Conservation (phyloP, 2,329 filamentous ascomycete species). For the Fonsecaea multimorphosa region DNA sequence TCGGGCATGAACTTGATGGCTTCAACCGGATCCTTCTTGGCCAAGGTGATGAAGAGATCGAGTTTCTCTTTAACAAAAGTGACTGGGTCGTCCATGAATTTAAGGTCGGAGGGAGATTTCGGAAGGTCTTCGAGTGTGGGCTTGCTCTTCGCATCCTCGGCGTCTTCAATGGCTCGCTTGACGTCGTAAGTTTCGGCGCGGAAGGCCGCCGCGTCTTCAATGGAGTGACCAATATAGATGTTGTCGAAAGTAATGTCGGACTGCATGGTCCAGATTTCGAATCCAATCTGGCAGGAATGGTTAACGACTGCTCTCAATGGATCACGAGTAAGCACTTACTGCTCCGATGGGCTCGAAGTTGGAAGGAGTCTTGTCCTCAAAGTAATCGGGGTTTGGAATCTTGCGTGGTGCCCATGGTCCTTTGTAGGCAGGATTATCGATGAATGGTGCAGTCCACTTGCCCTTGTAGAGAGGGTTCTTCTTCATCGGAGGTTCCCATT, state of each 20-base stretch:
- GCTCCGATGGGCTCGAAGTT: slow-evolving; percentile 98
- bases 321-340: slow-evolving; percentile 63
- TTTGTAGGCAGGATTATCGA: slow-evolving; percentile 99
- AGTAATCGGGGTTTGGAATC: slow-evolving; percentile 96
- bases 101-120: slow-evolving; percentile 74
- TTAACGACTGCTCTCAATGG: not conserved
- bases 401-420: slow-evolving; percentile 91
- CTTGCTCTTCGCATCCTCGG: slow-evolving; percentile 75
- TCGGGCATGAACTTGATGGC: slow-evolving; percentile 91
- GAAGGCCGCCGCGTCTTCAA: slow-evolving; percentile 88
- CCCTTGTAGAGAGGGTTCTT: slow-evolving; percentile 98
- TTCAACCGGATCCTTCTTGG: slow-evolving; percentile 79
- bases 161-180: slow-evolving; percentile 84
- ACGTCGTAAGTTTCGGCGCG: slow-evolving; percentile 86
- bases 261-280: slow-evolving; percentile 99
- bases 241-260: slow-evolving; percentile 99
- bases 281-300: slow-evolving; percentile 72
- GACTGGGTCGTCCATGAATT: slow-evolving; percentile 90
- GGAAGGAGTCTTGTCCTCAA: slow-evolving; percentile 93
- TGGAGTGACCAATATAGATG: slow-evolving; percentile 98
- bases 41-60: slow-evolving; percentile 85
- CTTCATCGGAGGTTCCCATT: slow-evolving; percentile 89
- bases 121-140: slow-evolving; percentile 73
- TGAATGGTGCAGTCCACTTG: slow-evolving; percentile 91
- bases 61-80: slow-evolving; percentile 89